phyloP scores from a whole-genome alignment of 176 grass and related monocot species.

The Bonia amplexicaulis region DNA sequence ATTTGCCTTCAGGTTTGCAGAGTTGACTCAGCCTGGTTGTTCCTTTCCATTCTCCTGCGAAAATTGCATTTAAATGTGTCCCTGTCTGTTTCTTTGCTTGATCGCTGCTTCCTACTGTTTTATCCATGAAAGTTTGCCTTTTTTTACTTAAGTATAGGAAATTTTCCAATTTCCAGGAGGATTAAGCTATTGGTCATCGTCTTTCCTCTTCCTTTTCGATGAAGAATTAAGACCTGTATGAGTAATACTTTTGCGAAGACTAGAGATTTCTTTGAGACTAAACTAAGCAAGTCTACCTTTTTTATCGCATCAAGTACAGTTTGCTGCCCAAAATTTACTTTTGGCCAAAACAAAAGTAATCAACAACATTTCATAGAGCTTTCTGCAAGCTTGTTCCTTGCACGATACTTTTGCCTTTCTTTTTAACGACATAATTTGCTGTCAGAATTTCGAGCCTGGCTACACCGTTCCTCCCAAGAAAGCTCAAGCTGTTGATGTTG shows the following conservation, averaged over 20 bases:
- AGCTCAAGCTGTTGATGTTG: slow-evolving; percentile 38
- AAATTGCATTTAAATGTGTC: background rate
- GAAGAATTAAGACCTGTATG: background rate
- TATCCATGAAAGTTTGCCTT: background rate
- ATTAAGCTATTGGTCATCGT: background rate
- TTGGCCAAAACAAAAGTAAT: slow-evolving; percentile 13
- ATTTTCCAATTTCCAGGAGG: background rate
- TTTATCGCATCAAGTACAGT: background rate
- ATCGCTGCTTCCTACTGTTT: slow-evolving; percentile 11
- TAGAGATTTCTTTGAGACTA: slow-evolving; percentile 4
- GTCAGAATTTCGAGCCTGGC: slow-evolving; percentile 70
- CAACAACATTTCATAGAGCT: background rate
- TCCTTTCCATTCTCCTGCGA: background rate
- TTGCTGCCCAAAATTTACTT: slow-evolving; percentile 3
- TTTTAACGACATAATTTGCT: slow-evolving; percentile 19
- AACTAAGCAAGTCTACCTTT: background rate
- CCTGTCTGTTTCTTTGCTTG: background rate
- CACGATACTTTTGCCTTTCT: background rate
- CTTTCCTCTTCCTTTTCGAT: background rate
- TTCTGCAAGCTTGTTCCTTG: background rate
- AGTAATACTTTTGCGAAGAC: background rate
- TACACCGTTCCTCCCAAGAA: slow-evolving; percentile 70
- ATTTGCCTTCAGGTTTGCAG: slow-evolving; percentile 76
- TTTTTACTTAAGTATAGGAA: background rate
- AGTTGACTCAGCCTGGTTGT: background rate